A percentile compares a stretch with the other conserved stretches of the same genome.
Evolutionary conservation across 345 rosid genomes (phyloP).

Genomic region (Gossypium stocksii): DNA sequence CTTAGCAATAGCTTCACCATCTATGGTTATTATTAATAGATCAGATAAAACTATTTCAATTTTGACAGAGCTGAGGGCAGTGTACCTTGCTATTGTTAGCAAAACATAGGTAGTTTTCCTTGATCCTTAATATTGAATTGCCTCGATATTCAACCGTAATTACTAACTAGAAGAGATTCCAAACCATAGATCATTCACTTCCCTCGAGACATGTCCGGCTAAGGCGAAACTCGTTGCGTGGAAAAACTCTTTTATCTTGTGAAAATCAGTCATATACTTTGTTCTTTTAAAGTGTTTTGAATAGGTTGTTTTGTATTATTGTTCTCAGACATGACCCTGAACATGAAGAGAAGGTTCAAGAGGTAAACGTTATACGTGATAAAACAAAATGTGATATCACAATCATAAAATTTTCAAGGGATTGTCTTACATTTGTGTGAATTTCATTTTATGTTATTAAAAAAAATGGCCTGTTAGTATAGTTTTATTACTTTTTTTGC

Average conservation of each 20-base stretch:
- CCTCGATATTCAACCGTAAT: neutral
- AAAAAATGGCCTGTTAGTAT: neutral
- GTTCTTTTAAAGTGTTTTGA: neutral
- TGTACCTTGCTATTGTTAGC: neutral
- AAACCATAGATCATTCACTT: neutral
- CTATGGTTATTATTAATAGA: neutral
- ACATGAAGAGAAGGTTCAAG: slow-evolving; percentile 5
- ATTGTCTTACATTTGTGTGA: too few relatives aligned
- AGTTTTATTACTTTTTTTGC: too few relatives aligned
- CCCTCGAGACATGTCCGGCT: neutral
- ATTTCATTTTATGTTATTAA: too few relatives aligned
- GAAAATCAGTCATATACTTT: neutral
- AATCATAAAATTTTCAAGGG: neutral
- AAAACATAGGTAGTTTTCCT: neutral
- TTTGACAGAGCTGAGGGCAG: neutral
- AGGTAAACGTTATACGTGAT: neutral
- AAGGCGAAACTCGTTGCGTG: neutral
- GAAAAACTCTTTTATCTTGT: neutral
- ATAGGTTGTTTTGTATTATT: neutral
- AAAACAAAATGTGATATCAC: neutral
- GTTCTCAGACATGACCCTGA: neutral
- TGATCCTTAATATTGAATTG: neutral
- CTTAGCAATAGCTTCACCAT: neutral
- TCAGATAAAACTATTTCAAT: neutral
- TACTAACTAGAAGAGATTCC: neutral